These are phyloP conservation scores for Delonix regia DNA, from an alignment of 306 rosid genomes.

Conservation along the genomic window DNA sequence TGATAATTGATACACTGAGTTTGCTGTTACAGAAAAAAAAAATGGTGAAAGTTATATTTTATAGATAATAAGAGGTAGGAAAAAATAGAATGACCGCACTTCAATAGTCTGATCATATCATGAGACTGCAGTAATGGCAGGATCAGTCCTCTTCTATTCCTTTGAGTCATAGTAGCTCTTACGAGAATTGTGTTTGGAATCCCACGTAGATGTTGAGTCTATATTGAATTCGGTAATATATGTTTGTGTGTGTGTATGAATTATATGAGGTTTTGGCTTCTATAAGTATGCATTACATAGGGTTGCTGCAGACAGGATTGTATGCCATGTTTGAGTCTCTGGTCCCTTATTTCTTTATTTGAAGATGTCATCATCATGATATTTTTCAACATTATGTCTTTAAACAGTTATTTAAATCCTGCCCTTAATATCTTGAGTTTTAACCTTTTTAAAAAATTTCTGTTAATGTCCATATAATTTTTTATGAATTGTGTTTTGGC, in stretches of 20 bases:
- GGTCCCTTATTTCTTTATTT: neutral
- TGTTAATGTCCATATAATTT: neutral
- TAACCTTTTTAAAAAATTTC: neutral
- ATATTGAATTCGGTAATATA: neutral
- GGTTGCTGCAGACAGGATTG: neutral
- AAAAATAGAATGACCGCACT: too few relatives aligned
- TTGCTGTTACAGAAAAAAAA: neutral
- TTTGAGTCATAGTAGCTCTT: neutral
- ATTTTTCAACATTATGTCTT: neutral
- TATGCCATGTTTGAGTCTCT: conserved; percentile 18
- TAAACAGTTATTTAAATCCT: neutral
- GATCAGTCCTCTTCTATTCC: neutral
- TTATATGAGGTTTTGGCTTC: too few relatives aligned
- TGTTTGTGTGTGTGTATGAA: too few relatives aligned
- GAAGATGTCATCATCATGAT: conserved; percentile 1
- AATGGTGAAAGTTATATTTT: too few relatives aligned
- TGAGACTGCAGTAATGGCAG: neutral
- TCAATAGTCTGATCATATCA: neutral
- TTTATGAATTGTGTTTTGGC: conserved; percentile 31
- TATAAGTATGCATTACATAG: neutral
- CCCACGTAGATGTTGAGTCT: neutral
- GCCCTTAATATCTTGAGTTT: conserved; percentile 9
- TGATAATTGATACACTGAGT: too few relatives aligned
- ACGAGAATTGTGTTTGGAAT: neutral
- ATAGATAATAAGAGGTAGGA: too few relatives aligned